Percentiles rank a stretch among this genome's conserved stretches.
These are phyloP conservation scores for Boeremia lycopersici DNA, from an alignment of 2,329 filamentous ascomycete species.

Conservation along the genomic window DNA sequence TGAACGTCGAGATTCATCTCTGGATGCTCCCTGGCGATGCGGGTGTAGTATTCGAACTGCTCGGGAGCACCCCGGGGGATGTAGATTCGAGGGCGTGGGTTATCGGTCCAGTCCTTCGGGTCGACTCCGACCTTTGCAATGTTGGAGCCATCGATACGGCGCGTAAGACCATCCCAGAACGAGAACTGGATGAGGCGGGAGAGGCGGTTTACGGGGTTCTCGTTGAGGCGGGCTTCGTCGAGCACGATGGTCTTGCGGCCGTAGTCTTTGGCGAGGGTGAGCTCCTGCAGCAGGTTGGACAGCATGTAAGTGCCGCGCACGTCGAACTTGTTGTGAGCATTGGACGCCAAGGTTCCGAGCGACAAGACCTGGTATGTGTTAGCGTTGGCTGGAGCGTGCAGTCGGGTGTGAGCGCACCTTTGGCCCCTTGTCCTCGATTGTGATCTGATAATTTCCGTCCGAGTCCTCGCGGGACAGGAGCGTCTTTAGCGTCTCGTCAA, in stretches of 20 bases:
- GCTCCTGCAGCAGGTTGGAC: constrained; percentile 92
- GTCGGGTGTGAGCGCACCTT: constrained; percentile 64
- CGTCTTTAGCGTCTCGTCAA: constrained; percentile 79
- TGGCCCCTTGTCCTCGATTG: constrained; percentile 91
- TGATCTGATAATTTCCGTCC: constrained; percentile 94
- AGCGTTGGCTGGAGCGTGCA: constrained; percentile 19
- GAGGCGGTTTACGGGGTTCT: constrained; percentile 90
- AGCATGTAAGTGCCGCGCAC: constrained; percentile 97
- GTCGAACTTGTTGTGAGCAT: constrained; percentile 85
- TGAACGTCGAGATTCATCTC: constrained; percentile 88
- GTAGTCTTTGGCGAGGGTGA: constrained; percentile 89
- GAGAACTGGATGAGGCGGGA: constrained; percentile 84
- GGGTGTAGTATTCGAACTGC: constrained; percentile 86
- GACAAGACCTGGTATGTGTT: constrained; percentile 68
- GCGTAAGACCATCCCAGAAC: constrained; percentile 91
- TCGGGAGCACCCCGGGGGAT: constrained; percentile 82
- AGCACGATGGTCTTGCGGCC: constrained; percentile 88
- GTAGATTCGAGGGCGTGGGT: constrained; percentile 91
- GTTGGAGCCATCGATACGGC: constrained; percentile 85
- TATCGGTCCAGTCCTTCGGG: constrained; percentile 92
- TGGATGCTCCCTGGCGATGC: constrained; percentile 77
- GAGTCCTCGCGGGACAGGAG: constrained; percentile 88
- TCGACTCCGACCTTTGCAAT: constrained; percentile 87
- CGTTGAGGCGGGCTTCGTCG: constrained; percentile 87
- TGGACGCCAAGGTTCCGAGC: constrained; percentile 82